Evolutionary conservation across 2,329 filamentous ascomycete genomes (phyloP).

Genomic region (Penicillium sp.): DNA sequence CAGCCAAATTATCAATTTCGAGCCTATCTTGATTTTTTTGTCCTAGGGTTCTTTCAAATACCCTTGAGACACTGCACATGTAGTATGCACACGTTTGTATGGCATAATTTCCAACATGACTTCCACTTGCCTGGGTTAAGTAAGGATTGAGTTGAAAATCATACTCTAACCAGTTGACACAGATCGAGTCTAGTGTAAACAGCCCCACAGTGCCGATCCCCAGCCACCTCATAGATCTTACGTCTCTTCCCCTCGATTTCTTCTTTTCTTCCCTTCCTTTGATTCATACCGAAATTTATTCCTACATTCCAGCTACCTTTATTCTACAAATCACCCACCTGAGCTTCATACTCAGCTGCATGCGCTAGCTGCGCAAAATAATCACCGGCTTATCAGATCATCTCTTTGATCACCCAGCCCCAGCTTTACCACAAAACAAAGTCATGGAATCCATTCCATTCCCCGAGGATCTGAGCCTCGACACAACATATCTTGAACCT

Average conservation of each 20-base stretch:
- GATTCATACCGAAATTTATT: background rate
- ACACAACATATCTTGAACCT: background rate
- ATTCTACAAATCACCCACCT: too few species aligned
- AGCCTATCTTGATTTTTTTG: background rate
- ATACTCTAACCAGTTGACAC: background rate
- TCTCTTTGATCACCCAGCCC: background rate
- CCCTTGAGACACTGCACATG: background rate
- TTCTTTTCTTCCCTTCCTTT: background rate
- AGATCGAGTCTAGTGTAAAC: background rate
- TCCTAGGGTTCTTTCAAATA: background rate
- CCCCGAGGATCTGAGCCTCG: background rate
- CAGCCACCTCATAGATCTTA: slow-evolving; percentile 1
- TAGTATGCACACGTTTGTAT: background rate
- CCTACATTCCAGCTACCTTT: background rate
- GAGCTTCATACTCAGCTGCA: background rate
- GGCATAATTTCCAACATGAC: background rate
- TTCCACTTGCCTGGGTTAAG: background rate
- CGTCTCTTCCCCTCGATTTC: background rate
- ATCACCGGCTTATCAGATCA: slow-evolving; percentile 1
- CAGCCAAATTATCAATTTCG: too few species aligned
- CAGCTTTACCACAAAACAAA: background rate
- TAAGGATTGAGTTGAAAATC: background rate
- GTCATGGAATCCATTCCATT: slow-evolving; percentile 2
- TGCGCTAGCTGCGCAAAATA: background rate
- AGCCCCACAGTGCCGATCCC: slow-evolving; percentile 3